Evolutionary conservation across 306 rosid genomes (phyloP), one percentile per base, ranked within the genome.

Genomic region (Corylus avellana): DNA sequence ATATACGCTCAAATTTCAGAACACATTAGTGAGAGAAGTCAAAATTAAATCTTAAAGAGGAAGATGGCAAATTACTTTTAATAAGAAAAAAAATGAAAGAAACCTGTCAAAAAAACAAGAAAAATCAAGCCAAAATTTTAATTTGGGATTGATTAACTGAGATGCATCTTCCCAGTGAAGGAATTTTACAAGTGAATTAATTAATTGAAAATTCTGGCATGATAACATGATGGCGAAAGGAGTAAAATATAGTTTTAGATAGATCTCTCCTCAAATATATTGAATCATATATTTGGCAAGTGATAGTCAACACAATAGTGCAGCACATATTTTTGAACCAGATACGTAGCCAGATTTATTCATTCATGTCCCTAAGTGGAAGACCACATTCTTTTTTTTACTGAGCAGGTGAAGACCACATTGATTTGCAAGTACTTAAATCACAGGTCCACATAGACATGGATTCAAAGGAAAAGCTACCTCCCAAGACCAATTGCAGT

Each of bases 391-490:
- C 32, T 29, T 29, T 29, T 29, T 29, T 29, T 1, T 29, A 29
- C 32, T 29, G 32, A 29, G 32, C 32, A 47, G 72, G 70, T 55
- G 58, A 46, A 79, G 68, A 46, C 81, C 66, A 32, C 29, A 63
- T 27, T 35, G 53, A 66, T 79, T 42, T 53, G 4, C 73, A 62
- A 78, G 53, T 75, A 73, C 54, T 58, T 3, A 14, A 12, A 22
- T 54, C 63, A 50, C 61, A 20, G 67, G 63, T 67, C 16, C 72
- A 49, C 63, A 76, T 49, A 56, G 39, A 63, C 42, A 35, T 57
- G 56, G 48, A 74, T 46, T 57, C 53, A 73, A 77, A 80, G 51
- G 29, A 35, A 85, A 55, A n/a, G 20, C 5, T 11, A 5, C 42
- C 59, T 47, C 51, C 39, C 12, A 32, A 37, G 71, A 56, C 39